A percentile compares a stretch with the other conserved stretches of the same genome.
phyloP scores from a whole-genome alignment of 345 rosid genomes.

The Salix dunnii region DNA sequence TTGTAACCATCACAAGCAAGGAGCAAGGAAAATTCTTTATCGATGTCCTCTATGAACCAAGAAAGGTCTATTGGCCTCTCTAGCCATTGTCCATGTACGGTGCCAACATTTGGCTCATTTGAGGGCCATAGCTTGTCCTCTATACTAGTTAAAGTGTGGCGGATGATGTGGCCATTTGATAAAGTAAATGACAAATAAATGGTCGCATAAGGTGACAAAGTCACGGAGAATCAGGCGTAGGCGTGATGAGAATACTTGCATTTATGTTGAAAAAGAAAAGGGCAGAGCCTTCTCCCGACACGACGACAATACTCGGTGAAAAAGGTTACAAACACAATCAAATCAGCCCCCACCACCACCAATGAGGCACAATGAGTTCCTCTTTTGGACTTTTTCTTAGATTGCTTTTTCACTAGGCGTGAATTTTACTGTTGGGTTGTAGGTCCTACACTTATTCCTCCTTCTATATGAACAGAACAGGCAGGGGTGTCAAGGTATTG shows the following conservation, averaged over 20 bases:
- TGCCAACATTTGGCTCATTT: conserved; percentile 13
- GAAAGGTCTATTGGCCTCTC: conserved; percentile 15
- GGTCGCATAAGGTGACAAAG: conserved; percentile 49
- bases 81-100: conserved; percentile 11
- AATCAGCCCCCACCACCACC: conserved; percentile 56
- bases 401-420: conserved; percentile 64
- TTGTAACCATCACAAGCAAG: conserved; percentile 10
- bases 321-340: conserved; percentile 54
- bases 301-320: conserved; percentile 38
- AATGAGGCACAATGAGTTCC: conserved; percentile 48
- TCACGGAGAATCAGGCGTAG: conserved; percentile 63
- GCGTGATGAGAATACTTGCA: conserved; percentile 30
- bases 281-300: conserved; percentile 41
- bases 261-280: background rate
- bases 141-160: conserved; percentile 14
- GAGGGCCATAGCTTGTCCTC: conserved; percentile 34
- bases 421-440: conserved; percentile 41
- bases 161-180: conserved; percentile 4
- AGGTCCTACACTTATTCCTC: conserved; percentile 30
- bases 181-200: conserved; percentile 21
- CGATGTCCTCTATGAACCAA: conserved; percentile 24
- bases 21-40: conserved; percentile 9
- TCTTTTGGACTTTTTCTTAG: conserved; percentile 56
- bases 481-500: background rate
- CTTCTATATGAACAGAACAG: background rate